Evolutionary conservation across 2,329 filamentous ascomycete genomes (phyloP).

Genomic region (Aspergillus japonicus): DNA sequence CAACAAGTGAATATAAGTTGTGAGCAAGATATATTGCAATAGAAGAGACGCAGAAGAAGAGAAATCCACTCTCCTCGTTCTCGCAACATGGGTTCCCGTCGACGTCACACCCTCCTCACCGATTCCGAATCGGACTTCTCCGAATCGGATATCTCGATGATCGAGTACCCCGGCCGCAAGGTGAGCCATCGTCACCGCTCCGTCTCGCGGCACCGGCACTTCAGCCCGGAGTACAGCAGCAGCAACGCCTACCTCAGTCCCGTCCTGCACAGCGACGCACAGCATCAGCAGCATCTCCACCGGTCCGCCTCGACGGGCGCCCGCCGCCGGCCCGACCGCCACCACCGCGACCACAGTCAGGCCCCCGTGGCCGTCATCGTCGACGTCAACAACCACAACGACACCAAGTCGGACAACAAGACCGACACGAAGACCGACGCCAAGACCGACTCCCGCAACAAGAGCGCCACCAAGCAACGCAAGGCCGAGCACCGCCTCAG

Average conservation of each 20-base stretch:
- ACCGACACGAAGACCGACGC: slow-evolving; percentile 6
- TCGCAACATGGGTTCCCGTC: slow-evolving; percentile 15
- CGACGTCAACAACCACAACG: slow-evolving; percentile 26
- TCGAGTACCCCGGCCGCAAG: slow-evolving; percentile 24
- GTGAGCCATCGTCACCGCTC: slow-evolving; percentile 31
- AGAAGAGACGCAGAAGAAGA: background rate
- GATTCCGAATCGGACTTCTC: slow-evolving; percentile 35
- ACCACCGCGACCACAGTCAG: slow-evolving; percentile 9
- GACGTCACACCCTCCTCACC: slow-evolving; percentile 16
- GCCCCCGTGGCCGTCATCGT: slow-evolving; percentile 32
- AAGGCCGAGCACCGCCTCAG: slow-evolving; percentile 21
- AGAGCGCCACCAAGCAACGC: slow-evolving; percentile 27
- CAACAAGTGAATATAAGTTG: background rate
- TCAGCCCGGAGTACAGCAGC: slow-evolving; percentile 23
- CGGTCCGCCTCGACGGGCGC: slow-evolving; percentile 39
- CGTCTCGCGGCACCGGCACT: slow-evolving; percentile 31
- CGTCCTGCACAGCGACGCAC: slow-evolving; percentile 15
- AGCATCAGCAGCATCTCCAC: slow-evolving; percentile 20
- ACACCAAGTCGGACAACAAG: slow-evolving; percentile 7
- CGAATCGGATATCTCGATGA: slow-evolving; percentile 38
- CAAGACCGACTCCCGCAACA: slow-evolving; percentile 31
- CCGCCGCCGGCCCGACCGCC: slow-evolving; percentile 21
- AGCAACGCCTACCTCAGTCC: slow-evolving; percentile 29
- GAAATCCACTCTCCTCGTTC: background rate
- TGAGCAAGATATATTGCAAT: slow-evolving; percentile 7